Evolutionary conservation across 164 flowering plant species (phyloP), one percentile per base, ranked within the genome.

Genomic region (Piper betle): DNA sequence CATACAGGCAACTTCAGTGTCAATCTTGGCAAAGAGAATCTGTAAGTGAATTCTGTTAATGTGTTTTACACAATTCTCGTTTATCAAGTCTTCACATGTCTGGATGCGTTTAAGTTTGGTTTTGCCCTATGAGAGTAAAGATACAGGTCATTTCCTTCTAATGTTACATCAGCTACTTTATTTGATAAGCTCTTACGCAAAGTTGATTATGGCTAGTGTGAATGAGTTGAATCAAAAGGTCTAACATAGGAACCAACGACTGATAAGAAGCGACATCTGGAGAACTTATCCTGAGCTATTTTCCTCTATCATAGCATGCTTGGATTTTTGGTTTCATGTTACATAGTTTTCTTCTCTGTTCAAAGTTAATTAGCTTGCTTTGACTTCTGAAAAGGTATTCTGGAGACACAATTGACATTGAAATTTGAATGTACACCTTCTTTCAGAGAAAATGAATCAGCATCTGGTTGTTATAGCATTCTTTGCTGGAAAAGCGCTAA

Each of bases 21-120:
- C 53, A 78, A 64, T 71, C 63, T 70, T 61, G 78, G 59, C 74
- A 84, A 81, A 74, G 98, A 89, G 38, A 79, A 62, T 74, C 73
- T 73, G 98, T 89, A 64, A 93, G 96, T n/a, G n/a, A n/a, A n/a
- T n/a, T 58, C 39, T 37, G 12, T 43, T 43, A 43, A 8, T 3
- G 1, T 7, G 12, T n/a, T n/a, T n/a, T n/a, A n/a, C n/a, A n/a
- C n/a, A n/a, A n/a, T n/a, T n/a, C n/a, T n/a, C n/a, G n/a, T n/a
- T n/a, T n/a, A n/a, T n/a, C n/a, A n/a, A n/a, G n/a, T n/a, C n/a
- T n/a, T n/a, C n/a, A n/a, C n/a, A n/a, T n/a, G n/a, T n/a, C n/a
- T n/a, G n/a, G n/a, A n/a, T n/a, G n/a, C n/a, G n/a, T n/a, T n/a
- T n/a, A n/a, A n/a, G n/a, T n/a, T n/a, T n/a, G n/a, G n/a, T n/a